Evolutionary conservation across 768 basidiomycete species (phyloP), one percentile per base, ranked within the genome.

Genomic region (Dendrothele bispora): DNA sequence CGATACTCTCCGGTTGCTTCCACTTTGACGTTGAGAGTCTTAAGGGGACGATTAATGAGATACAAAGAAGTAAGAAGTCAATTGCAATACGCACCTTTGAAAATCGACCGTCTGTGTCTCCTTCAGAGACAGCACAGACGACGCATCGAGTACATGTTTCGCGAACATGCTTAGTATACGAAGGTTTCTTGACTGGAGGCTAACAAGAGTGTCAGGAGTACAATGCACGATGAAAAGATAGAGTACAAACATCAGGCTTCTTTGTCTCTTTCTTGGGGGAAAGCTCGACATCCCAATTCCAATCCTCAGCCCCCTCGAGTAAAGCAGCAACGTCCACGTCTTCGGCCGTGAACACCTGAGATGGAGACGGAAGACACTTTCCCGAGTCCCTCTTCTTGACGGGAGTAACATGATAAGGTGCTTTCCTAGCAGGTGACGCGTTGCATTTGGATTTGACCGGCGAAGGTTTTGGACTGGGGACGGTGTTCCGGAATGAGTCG

Each of bases 301-400:
- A 86, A 29, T 75, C 69, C 56, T 85, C 86, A 1, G 80, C 81
- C 0, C 84, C 87, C 24, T 83, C 78, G n/a, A 85, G 57, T 12
- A 88, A 69, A 3, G 65, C 58, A 2, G 65, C 59, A 25, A 84
- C 55, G 50, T 84, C 79, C 20, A 76, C 53, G 49, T 74, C 67
- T 10, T 55, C 57, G 7, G 61, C 61, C 3, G 64, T 46, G 36
- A 61, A 59, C 5, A 60, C 32, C 40, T 59, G 51, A 0, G 60
- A 61, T 32, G 62, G 56, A 37, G 56, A 52, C n/a, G 49, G 50
- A 15, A 38, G 46, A 15, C 17, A n/a, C 26, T 37, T 50, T 43
- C 25, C 21, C 25, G 54, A 48, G 22, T 28, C 32, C 28, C 46
- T 39, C 7, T 24, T 43, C 28, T 57, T 61, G 24, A 35, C 34